Evolutionary conservation across 2,329 filamentous ascomycete genomes (phyloP).

Genomic region (Fusarium sp.): DNA sequence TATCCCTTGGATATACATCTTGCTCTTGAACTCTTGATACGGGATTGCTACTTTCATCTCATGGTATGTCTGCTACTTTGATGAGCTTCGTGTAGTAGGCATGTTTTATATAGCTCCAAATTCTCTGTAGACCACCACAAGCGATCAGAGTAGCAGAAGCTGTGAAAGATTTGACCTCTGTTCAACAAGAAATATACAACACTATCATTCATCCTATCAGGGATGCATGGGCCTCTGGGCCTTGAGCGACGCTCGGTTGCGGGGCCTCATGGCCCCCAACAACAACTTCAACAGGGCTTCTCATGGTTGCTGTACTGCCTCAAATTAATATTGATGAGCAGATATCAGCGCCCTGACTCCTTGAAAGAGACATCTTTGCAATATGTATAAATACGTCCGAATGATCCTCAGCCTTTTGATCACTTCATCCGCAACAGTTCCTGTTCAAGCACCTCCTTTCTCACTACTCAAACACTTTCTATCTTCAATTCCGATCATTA

Average conservation of each 20-base stretch:
- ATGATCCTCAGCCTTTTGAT: no score
- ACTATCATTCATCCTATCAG: background rate
- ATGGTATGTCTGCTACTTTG: background rate
- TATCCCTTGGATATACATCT: background rate
- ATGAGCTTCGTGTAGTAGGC: background rate
- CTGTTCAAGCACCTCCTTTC: background rate
- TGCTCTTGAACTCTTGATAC: accelerated
- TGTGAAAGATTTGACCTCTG: background rate
- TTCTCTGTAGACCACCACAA: background rate
- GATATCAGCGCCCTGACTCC: accelerated
- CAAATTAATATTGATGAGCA: background rate
- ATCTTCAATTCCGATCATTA: background rate
- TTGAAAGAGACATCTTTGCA: background rate
- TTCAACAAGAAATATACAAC: background rate
- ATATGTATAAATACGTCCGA: background rate
- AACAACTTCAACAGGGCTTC: background rate
- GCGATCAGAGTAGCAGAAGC: background rate
- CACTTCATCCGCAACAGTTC: background rate
- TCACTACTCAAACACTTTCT: background rate
- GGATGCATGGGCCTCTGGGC: background rate
- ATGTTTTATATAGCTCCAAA: no score
- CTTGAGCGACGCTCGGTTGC: background rate
- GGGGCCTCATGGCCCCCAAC: background rate
- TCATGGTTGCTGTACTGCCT: background rate
- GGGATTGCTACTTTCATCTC: background rate